Conservation (phyloP, 306 rosid genomes). For the Cicer chorassanicum region DNA sequence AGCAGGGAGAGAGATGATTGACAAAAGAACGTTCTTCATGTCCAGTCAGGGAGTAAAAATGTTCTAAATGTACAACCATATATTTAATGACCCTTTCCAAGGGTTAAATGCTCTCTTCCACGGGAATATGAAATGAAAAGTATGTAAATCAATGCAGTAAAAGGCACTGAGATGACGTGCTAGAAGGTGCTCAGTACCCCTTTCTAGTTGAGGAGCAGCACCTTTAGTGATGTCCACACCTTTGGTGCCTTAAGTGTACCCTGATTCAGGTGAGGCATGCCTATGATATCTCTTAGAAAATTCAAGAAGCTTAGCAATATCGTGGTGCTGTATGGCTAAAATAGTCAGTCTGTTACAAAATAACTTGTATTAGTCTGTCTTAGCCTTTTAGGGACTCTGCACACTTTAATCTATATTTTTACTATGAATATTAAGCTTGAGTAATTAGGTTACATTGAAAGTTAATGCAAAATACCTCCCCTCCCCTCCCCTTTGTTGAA, state of each 20-base stretch:
- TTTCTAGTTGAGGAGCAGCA: no score
- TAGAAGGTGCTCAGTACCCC: no score
- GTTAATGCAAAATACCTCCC: not conserved
- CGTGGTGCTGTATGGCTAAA: not conserved
- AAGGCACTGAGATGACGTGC: no score
- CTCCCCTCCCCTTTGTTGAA: no score
- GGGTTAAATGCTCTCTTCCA: no score
- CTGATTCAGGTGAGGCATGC: not conserved
- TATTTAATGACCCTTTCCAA: not conserved
- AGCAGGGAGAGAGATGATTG: not conserved
- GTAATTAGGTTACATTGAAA: not conserved
- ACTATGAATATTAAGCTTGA: not conserved
- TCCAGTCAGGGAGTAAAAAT: not conserved
- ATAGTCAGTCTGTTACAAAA: not conserved
- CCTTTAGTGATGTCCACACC: not conserved
- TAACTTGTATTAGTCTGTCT: not conserved
- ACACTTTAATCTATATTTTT: not conserved
- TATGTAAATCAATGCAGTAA: no score
- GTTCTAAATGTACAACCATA: conserved; percentile 2
- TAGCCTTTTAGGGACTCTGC: not conserved
- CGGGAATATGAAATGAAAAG: no score
- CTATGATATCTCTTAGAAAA: not conserved
- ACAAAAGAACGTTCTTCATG: conserved; percentile 6
- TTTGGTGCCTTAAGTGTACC: not conserved
- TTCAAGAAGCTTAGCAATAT: not conserved